Base-by-base conservation (phyloP, 225 moss, liverwort and hornwort species). In the Rhytidiadelphus loreus region DNA sequence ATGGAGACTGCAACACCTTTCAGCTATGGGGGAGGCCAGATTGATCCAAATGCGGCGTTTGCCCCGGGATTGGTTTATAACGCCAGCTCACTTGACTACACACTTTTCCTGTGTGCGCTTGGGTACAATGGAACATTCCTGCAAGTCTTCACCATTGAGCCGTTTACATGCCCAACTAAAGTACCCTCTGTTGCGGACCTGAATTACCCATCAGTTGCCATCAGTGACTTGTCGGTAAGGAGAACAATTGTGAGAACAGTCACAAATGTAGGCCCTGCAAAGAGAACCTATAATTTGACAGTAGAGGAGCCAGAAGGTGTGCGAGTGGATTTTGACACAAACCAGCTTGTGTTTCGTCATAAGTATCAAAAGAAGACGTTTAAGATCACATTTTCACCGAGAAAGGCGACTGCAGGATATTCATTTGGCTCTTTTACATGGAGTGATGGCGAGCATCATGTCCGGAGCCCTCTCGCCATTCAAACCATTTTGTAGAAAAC, bases 121-220 rank as follows among this genome's bases (percentile, higher is more conserved):
- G 94, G 93, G 46, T 96, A 93, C 88, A 91, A 88, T 18, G 76
- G 86, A 5, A 58, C 16, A 32, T 58, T 52, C 48, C 81, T 95
- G 22, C 88, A 87, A 43, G 77, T 89, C 6, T 88, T 95, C 53
- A 92, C 88, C 24, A 28, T 85, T 9, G 75, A 76, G 59, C 88
- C 81, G 2, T 90, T 89, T 35, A 71, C 57, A 25, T 96, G 96
- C 90, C 95, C 93, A 3, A 16, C 60, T 8, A 56, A 60, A 29
- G n/a, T 86, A 30, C 91, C 92, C 23, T 82, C 90, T 12, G 90
- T 93, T 2, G 30, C 88, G 15, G 94, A 96, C 66, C 86, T 97
- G 64, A 97, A 97, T 41, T 96, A 95, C 73, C 97, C 96, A 5
- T 97, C 96, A 17, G 88, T 96, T 32, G 88, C 88, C n/a, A 86